Conservation (phyloP, 805 yeast genomes). For the Cyberlindnera euphorbiiphila region DNA sequence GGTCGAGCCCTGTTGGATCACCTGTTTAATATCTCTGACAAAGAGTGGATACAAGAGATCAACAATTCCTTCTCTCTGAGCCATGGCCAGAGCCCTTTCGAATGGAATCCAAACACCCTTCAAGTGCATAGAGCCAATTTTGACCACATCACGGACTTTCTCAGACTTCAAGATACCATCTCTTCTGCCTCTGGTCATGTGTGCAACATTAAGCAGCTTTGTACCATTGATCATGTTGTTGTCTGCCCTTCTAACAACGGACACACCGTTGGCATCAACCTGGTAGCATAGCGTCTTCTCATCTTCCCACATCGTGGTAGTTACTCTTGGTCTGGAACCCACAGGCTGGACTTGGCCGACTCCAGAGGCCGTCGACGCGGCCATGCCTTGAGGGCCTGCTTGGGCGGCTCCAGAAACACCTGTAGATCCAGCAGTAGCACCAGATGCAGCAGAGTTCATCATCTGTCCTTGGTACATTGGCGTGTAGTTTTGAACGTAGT, state of each 20-base stretch:
- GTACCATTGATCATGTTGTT: slow-evolving; percentile 86
- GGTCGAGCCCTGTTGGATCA: slow-evolving; percentile 35
- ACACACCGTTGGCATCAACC: slow-evolving; percentile 76
- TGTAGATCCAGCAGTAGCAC: slow-evolving; percentile 2
- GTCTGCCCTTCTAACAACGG: slow-evolving; percentile 81
- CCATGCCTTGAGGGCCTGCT: slow-evolving; percentile 12
- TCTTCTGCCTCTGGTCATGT: slow-evolving; percentile 82
- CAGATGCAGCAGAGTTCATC: slow-evolving; percentile 21
- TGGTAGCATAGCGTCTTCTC: slow-evolving; percentile 82
- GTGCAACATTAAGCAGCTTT: slow-evolving; percentile 75
- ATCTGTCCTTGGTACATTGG: slow-evolving; percentile 24
- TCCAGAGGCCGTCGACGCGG: slow-evolving; percentile 16
- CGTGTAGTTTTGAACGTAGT: slow-evolving; percentile 23
- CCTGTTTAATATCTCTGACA: slow-evolving; percentile 65
- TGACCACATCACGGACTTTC: slow-evolving; percentile 73
- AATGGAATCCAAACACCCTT: slow-evolving; percentile 92
- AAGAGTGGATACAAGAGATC: slow-evolving; percentile 65
- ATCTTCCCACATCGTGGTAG: slow-evolving; percentile 90
- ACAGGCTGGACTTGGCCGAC: slow-evolving; percentile 30
- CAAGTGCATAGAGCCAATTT: slow-evolving; percentile 82
- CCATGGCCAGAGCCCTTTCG: slow-evolving; percentile 77
- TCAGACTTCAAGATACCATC: slow-evolving; percentile 81
- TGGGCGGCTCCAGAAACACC: slow-evolving; percentile 4
- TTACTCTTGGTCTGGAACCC: slow-evolving; percentile 51
- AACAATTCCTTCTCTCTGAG: slow-evolving; percentile 71